Evolutionary conservation across 176 grass and related monocot species (phyloP).

Genomic region (Oryza glaberrima): DNA sequence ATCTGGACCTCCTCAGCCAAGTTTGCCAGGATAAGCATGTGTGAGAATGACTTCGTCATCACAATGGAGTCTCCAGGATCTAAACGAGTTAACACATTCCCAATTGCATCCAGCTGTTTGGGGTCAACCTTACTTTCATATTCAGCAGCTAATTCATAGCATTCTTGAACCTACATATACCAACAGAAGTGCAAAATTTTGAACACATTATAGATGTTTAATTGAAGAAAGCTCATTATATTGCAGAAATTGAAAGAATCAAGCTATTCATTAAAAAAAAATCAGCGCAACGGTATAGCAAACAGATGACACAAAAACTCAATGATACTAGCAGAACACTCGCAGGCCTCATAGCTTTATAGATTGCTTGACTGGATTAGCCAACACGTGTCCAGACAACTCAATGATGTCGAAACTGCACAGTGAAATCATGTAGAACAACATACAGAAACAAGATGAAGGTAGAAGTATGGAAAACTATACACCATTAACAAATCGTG

Average conservation of each 20-base stretch:
- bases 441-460: background rate
- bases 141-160: slow-evolving; percentile 87
- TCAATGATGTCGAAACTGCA: background rate
- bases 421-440: slow-evolving; percentile 6
- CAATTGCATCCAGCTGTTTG: slow-evolving; percentile 71
- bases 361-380: background rate
- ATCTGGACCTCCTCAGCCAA: slow-evolving; percentile 98
- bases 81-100: slow-evolving; percentile 67
- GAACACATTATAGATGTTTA: background rate
- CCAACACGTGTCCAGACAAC: slow-evolving; percentile 1
- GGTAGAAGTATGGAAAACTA: background rate
- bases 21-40: slow-evolving; percentile 97
- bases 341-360: background rate
- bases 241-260: background rate
- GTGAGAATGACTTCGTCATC: slow-evolving; percentile 80
- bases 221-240: slow-evolving; percentile 24
- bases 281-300: background rate
- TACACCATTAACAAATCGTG: background rate
- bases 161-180: slow-evolving; percentile 83
- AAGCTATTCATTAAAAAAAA: slow-evolving; percentile 10
- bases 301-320: slow-evolving; percentile 7
- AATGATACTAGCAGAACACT: background rate
- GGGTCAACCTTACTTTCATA: slow-evolving; percentile 75
- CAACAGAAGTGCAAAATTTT: slow-evolving; percentile 19
- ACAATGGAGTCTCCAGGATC: slow-evolving; percentile 89